Base-by-base conservation (phyloP, 2,329 filamentous ascomycete species). In the Fusarium pseudocircinatum region DNA sequence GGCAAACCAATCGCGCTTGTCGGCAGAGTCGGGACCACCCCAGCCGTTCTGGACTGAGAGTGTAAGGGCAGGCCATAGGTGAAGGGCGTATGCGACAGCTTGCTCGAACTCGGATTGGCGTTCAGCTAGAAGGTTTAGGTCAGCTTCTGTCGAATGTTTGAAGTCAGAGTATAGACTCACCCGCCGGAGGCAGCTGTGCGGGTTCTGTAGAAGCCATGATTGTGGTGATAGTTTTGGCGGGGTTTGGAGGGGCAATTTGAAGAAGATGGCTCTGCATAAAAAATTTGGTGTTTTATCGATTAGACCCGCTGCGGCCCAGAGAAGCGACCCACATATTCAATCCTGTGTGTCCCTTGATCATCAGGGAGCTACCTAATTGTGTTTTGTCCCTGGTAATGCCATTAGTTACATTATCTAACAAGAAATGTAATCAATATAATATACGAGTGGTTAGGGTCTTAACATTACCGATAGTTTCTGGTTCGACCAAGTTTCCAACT, bases 1-100 rank as follows among this genome's bases (percentile, higher is more conserved):
- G 58, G 94, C 96, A 78, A 99, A 94, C 96, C 95, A 98, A 87
- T 97, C 96, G 78, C 96, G 93, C 86, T 98, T 98, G 83, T 97
- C 94, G 69, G 87, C 82, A 28, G 91, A 92, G 79, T 94, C 91
- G 44, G 94, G 90, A 5, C 96, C 96, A 78, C 96, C 96, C 93
- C 95, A 97, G 83, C 90, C 87, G 82, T 94, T 94, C 81, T 93
- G 89, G 49, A 98, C 94, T 52, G 96, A 94, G 79, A 97, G 91
- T 54, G 92, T 93, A 60, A 99, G 91, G 37, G 94, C 92, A 13
- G 93, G 91, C 96, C 96, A 99, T 79, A 93, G 89, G 85, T 95
- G 91, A 74, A 99, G 90, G 47, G 92, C 86, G 81, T 96, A 92
- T 81, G 94, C 94, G 77, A 98, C 92, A 79, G 91, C 93, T 79